These are phyloP conservation scores for Coniochaeta sp. DNA, from an alignment of 2,329 filamentous ascomycete genomes.

Conservation along the genomic window DNA sequence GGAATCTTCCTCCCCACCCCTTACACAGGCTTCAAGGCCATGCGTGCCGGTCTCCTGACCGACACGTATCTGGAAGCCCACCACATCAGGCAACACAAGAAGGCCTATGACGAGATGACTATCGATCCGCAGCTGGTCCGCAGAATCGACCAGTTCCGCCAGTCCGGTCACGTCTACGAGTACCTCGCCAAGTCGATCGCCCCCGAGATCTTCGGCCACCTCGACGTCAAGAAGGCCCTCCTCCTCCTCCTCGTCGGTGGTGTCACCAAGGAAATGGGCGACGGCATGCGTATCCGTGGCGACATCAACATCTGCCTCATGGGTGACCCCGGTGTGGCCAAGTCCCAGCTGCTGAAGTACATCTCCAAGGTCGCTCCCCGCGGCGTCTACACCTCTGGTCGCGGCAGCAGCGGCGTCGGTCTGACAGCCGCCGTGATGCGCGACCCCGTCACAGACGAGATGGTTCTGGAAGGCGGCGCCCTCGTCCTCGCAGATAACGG, in stretches of 20 bases:
- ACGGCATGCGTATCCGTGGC: slow-evolving; percentile 97
- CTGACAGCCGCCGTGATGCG: slow-evolving; percentile 78
- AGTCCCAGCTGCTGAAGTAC: slow-evolving; percentile 96
- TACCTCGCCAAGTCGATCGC: slow-evolving; percentile 93
- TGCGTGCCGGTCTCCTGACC: slow-evolving; percentile 90
- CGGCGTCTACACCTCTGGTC: slow-evolving; percentile 77
- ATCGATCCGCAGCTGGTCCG: slow-evolving; percentile 74
- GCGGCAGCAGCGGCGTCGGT: slow-evolving; percentile 76
- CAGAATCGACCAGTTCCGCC: slow-evolving; percentile 78
- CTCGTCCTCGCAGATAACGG: slow-evolving; percentile 76
- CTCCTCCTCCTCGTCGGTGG: slow-evolving; percentile 93
- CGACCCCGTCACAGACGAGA: slow-evolving; percentile 76
- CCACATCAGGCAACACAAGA: slow-evolving; percentile 91
- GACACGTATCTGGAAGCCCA: slow-evolving; percentile 97
- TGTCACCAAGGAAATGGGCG: slow-evolving; percentile 92
- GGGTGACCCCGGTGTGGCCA: slow-evolving; percentile 99
- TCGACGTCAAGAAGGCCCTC: slow-evolving; percentile 96
- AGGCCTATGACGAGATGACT: slow-evolving; percentile 88
- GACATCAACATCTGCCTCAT: slow-evolving; percentile 99
- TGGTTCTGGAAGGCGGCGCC: slow-evolving; percentile 75
- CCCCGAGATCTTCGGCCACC: slow-evolving; percentile 91
- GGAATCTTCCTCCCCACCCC: slow-evolving; percentile 96
- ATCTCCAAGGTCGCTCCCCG: slow-evolving; percentile 96
- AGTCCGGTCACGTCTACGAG: slow-evolving; percentile 89
- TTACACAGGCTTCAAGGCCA: slow-evolving; percentile 98